Conservation (phyloP, 139 green algal species). For the Ostreobium quekettii region DNA sequence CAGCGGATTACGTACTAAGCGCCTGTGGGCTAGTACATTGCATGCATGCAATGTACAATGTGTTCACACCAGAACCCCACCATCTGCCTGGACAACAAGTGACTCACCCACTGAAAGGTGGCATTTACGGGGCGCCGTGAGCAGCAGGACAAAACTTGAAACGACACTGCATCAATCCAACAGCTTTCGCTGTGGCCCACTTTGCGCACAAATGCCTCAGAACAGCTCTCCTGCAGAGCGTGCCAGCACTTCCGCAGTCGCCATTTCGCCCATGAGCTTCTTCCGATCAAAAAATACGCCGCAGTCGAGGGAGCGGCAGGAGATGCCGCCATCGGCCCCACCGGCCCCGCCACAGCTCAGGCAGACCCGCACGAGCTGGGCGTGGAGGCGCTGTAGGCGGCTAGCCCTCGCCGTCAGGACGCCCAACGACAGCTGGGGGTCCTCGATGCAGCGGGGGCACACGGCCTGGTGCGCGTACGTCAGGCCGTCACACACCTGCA, state of each 20-base stretch:
- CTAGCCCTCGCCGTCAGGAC: constrained; percentile 41
- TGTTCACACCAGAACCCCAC: too few relatives aligned
- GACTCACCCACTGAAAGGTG: too few relatives aligned
- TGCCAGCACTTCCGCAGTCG: constrained; percentile 33
- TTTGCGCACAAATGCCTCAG: too few relatives aligned
- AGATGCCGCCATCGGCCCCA: constrained; percentile 43
- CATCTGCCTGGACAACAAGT: too few relatives aligned
- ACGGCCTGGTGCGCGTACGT: constrained; percentile 56
- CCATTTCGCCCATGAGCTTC: constrained; percentile 58
- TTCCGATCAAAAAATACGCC: constrained; percentile 79
- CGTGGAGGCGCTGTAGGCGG: constrained; percentile 50
- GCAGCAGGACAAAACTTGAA: too few relatives aligned
- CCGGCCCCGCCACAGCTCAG: constrained; percentile 67
- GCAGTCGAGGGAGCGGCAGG: constrained; percentile 85
- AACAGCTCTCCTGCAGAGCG: constrained; percentile 31
- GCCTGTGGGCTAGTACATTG: too few relatives aligned
- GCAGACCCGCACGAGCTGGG: constrained; percentile 60
- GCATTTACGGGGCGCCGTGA: too few relatives aligned
- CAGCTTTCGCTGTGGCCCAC: too few relatives aligned
- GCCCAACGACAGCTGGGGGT: constrained; percentile 35
- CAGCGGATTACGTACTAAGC: too few relatives aligned
- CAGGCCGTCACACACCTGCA: constrained; percentile 67
- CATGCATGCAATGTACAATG: too few relatives aligned
- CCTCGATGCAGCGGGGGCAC: constrained; percentile 45
- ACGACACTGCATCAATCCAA: too few relatives aligned